These are phyloP conservation scores for Podila horticola DNA, from an alignment of 192 early-diverging fungal species.

Conservation along the genomic window DNA sequence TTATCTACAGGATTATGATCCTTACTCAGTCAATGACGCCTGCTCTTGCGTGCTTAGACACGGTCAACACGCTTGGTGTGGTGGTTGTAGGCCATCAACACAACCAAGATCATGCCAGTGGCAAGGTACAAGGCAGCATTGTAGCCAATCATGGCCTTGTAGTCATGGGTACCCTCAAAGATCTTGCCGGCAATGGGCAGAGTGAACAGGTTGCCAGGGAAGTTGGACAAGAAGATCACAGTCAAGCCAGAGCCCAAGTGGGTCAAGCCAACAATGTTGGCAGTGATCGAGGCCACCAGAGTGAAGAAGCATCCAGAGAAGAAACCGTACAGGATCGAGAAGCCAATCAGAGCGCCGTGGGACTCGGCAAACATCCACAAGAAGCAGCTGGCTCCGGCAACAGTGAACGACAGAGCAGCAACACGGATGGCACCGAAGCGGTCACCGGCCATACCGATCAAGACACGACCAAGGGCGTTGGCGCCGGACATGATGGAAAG, in stretches of 20 bases:
- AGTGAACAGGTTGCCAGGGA: constrained; percentile 45
- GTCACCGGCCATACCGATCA: constrained; percentile 45
- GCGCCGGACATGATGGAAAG: constrained; percentile 52
- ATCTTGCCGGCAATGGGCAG: constrained; percentile 45
- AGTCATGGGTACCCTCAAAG: constrained; percentile 16
- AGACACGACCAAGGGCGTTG: constrained; percentile 46
- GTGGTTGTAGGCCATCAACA: constrained; percentile 45
- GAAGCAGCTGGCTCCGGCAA: constrained; percentile 32
- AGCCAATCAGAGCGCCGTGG: constrained; percentile 28
- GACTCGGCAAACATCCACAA: constrained; percentile 57
- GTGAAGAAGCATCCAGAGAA: constrained; percentile 50
- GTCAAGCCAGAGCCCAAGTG: constrained; percentile 54
- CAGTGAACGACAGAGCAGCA: constrained; percentile 25
- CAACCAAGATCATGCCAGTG: constrained; percentile 1
- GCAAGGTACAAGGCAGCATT: constrained; percentile 40
- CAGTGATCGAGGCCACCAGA: constrained; percentile 45
- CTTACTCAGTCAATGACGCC: background rate
- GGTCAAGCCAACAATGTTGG: constrained; percentile 61
- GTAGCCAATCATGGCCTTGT: constrained; percentile 43
- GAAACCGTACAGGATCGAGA: constrained; percentile 46
- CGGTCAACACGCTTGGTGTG: constrained; percentile 30
- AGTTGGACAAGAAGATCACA: constrained; percentile 52
- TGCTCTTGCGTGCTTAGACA: constrained; percentile 2
- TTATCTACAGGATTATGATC: background rate
- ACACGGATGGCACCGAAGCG: constrained; percentile 42